Evolutionary conservation across 2,329 filamentous ascomycete species (phyloP).

Genomic region (Xylaria sp.): DNA sequence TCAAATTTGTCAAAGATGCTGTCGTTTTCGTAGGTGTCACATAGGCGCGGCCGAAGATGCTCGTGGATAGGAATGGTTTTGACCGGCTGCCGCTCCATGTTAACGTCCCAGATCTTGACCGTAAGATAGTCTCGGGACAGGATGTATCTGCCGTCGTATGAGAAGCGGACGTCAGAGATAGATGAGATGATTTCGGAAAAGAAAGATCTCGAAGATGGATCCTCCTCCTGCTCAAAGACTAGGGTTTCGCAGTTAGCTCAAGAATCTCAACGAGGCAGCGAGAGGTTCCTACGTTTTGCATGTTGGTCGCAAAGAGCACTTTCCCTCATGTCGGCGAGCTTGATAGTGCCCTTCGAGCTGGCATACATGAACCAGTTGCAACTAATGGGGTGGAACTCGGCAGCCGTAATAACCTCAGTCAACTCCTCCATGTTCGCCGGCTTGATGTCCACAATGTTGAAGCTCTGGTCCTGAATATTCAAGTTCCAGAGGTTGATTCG

Average conservation of each 20-base stretch:
- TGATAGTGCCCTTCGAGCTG: constrained; percentile 98
- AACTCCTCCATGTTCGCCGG: constrained; percentile 99
- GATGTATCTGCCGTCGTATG: constrained; percentile 93
- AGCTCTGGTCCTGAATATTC: constrained; percentile 99
- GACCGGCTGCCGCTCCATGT: constrained; percentile 96
- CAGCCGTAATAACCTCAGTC: constrained; percentile 97
- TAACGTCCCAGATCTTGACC: constrained; percentile 99
- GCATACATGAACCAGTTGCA: constrained; percentile 99
- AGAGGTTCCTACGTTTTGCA: constrained; percentile 73
- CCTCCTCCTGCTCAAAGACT: constrained; percentile 99
- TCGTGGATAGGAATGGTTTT: constrained; percentile 99
- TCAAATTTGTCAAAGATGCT: constrained; percentile 99
- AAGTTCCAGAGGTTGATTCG: constrained; percentile 99
- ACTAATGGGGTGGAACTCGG: constrained; percentile 94
- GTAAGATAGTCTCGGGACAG: constrained; percentile 97
- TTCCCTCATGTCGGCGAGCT: constrained; percentile 97
- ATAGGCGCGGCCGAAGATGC: constrained; percentile 88
- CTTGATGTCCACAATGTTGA: constrained; percentile 99
- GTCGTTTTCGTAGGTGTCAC: constrained; percentile 98
- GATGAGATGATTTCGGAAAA: constrained; percentile 99
- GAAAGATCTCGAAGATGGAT: constrained; percentile 94
- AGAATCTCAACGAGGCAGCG: constrained; percentile 4
- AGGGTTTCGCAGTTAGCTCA: constrained; percentile 31
- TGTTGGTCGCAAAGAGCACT: constrained; percentile 95
- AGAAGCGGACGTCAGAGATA: constrained; percentile 98